These are phyloP conservation scores for Eimeria acervulina DNA, from an alignment of 169 alveolate species.

Conservation along the genomic window DNA sequence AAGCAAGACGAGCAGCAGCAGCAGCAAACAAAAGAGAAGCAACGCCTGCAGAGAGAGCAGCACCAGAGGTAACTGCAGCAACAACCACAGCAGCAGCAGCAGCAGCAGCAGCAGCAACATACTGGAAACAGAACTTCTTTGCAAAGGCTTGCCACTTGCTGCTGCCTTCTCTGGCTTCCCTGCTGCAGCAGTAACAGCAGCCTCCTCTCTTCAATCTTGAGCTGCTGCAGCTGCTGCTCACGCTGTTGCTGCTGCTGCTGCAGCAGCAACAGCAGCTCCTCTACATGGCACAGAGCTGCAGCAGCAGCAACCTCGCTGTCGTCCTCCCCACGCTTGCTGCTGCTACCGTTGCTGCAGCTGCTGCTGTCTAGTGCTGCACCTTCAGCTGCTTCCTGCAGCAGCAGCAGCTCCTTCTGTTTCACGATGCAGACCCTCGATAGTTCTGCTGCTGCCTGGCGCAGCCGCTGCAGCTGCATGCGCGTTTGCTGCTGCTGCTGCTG, in stretches of 20 bases:
- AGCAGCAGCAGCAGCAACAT: slow-evolving; percentile 24
- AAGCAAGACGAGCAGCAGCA: neutral
- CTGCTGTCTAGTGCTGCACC: slow-evolving; percentile 26
- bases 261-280: slow-evolving; percentile 33
- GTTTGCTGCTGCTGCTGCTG: slow-evolving; percentile 35
- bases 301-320: slow-evolving; percentile 19
- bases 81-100: neutral
- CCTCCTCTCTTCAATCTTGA: neutral
- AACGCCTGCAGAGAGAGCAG: neutral
- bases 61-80: neutral
- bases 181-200: slow-evolving; percentile 37
- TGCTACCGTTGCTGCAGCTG: slow-evolving; percentile 6
- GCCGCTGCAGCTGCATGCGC: slow-evolving; percentile 12
- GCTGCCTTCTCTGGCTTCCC: neutral
- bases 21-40: neutral
- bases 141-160: neutral
- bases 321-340: slow-evolving; percentile 16
- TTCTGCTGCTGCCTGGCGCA: slow-evolving; percentile 41
- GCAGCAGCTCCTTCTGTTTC: slow-evolving; percentile 40
- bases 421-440: neutral
- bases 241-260: slow-evolving; percentile 55
- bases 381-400: slow-evolving; percentile 54
- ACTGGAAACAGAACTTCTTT: neutral
- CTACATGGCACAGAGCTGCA: neutral
- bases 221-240: slow-evolving; percentile 55